These are phyloP conservation scores for Isochrysis galbana DNA, from an alignment of 78 protist species.

Conservation along the genomic window DNA sequence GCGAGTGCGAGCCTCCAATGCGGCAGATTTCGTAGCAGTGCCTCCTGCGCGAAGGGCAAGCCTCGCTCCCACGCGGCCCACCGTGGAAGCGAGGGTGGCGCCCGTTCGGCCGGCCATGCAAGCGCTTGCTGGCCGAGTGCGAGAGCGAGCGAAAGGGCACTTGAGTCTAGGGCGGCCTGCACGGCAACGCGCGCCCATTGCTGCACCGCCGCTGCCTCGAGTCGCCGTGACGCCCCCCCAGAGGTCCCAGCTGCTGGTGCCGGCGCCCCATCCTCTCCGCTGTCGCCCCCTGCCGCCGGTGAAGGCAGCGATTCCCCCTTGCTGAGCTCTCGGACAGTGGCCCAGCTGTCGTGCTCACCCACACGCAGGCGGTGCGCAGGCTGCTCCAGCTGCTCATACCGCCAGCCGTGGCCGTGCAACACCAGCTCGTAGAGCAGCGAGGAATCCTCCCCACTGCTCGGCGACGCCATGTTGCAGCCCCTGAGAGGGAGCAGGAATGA, in stretches of 20 bases:
- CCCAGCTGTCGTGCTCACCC: not conserved
- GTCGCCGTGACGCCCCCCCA: not conserved
- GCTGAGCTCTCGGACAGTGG: not conserved
- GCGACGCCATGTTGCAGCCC: no score
- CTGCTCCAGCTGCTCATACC: not conserved
- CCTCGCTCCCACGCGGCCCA: not conserved
- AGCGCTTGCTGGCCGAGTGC: not conserved
- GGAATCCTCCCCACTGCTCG: no score
- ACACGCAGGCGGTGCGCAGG: not conserved
- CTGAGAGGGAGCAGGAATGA: no score
- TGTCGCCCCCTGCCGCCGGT: not conserved
- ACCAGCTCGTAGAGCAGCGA: conserved; percentile 1
- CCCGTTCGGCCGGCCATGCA: not conserved
- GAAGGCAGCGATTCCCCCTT: not conserved
- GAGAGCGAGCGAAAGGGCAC: not conserved
- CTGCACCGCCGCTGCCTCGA: not conserved
- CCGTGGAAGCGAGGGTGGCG: not conserved
- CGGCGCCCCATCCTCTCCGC: not conserved
- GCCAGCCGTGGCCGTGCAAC: not conserved
- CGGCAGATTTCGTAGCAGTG: not conserved
- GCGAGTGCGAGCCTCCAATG: not conserved
- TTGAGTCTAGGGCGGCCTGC: not conserved
- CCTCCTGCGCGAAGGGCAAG: not conserved
- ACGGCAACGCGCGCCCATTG: not conserved
- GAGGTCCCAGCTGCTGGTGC: no score